Percentiles rank a stretch among this genome's conserved stretches.
Evolutionary conservation across 345 rosid genomes (phyloP).

Genomic region (Litchi chinensis): DNA sequence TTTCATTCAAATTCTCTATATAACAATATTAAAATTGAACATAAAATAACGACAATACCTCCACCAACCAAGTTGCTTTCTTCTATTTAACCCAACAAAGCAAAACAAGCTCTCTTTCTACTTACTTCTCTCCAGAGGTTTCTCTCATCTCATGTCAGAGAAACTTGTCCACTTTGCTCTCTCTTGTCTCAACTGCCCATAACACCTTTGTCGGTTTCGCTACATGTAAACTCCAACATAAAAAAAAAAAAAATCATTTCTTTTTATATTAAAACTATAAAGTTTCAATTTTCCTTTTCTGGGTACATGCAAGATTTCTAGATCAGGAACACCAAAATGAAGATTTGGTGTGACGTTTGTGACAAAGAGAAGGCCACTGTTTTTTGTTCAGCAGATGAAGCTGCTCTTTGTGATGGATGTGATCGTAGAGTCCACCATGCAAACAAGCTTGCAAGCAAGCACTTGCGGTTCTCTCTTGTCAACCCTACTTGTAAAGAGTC

Average conservation of each 20-base stretch:
- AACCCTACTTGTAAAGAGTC: slow-evolving; percentile 53
- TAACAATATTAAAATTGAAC: too few species aligned
- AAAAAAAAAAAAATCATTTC: neutral
- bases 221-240: neutral
- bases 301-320: neutral
- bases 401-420: slow-evolving; percentile 69
- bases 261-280: neutral
- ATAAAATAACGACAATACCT: too few species aligned
- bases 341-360: slow-evolving; percentile 79
- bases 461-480: slow-evolving; percentile 60
- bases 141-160: slow-evolving; percentile 19
- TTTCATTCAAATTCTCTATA: too few species aligned
- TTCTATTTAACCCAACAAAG: neutral
- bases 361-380: slow-evolving; percentile 56
- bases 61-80: slow-evolving; percentile 20
- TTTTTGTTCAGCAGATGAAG: slow-evolving; percentile 80
- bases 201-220: slow-evolving; percentile 26
- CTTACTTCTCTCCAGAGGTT: slow-evolving; percentile 27
- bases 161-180: slow-evolving; percentile 18
- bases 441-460: slow-evolving; percentile 68
- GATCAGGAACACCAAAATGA: slow-evolving; percentile 37
- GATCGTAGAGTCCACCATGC: slow-evolving; percentile 73
- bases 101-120: neutral
- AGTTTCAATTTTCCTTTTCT: neutral
- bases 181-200: slow-evolving; percentile 23